Evolutionary conservation across 805 yeast genomes (phyloP).

Genomic region (Blastobotrys terrestris): DNA sequence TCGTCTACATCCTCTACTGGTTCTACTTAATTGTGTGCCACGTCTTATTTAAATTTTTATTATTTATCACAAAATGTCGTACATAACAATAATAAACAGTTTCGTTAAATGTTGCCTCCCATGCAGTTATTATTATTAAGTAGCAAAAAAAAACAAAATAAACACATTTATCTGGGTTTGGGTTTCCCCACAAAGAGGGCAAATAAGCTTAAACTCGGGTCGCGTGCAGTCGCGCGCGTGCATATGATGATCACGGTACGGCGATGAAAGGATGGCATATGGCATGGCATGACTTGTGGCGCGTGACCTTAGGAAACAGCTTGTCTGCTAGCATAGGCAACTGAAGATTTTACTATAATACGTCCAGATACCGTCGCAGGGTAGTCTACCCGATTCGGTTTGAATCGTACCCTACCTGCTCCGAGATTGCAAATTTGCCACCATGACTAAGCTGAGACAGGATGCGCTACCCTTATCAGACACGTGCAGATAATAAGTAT

Average conservation of each 20-base stretch:
- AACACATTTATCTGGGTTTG: neutral
- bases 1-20: neutral
- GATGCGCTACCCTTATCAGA: neutral
- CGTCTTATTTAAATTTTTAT: neutral
- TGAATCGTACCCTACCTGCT: neutral
- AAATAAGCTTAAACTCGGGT: neutral
- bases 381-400: neutral
- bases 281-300: no score
- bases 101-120: neutral
- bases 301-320: no score
- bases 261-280: no score
- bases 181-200: neutral
- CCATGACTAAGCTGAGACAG: neutral
- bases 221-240: neutral
- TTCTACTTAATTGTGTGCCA: neutral
- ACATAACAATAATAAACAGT: neutral
- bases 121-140: neutral
- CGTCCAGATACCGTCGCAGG: no score
- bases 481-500: neutral
- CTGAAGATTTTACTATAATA: no score
- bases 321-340: no score
- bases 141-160: neutral
- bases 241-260: neutral
- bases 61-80: neutral
- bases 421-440: neutral